Base-by-base conservation (phyloP, 257 asterid genomes). In the Penstemon newberryi region DNA sequence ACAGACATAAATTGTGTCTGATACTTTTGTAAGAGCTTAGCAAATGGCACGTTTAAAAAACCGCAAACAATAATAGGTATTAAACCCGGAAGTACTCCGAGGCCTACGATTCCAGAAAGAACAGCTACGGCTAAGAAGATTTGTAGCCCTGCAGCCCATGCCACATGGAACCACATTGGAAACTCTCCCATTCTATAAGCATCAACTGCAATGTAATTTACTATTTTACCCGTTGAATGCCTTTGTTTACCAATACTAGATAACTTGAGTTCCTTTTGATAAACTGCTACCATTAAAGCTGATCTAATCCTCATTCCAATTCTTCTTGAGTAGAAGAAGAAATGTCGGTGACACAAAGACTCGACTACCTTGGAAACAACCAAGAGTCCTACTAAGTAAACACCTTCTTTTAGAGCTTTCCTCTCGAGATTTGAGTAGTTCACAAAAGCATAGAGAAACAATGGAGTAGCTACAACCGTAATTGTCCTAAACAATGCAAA, bases 181-280 rank as follows among this genome's bases (percentile, higher is more conserved):
- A 69, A 82, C 15, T 89, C 95, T 40, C 96, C 92, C 95, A 87
- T 87, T 47, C 96, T 73, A 52, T 87, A 89, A 40, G 95, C 90
- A 56, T 89, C 96, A 25, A 89, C 89, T 0, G 95, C 85, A 11
- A 89, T 87, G 42, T 89, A 89, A 57, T 89, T 89, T 37, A 82
- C 92, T 53, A 89, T 70, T 69, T 87, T 92, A 1, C 96, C 95
- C 8, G 91, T 79, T 6, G 96, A 85, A 66, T 89, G 88, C 45
- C 80, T 77, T 62, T 41, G 83, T 60, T 83, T 79, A 11, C 92
- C 95, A 18, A 67, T 7, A 54, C 78, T 82, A 0, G 96, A 89
- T 10, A 87, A 76, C 79, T 79, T 82, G 47, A 89, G 89, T 69
- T 85, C 95, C 80, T 87, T 89, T 12, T 68, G 77, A 56, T 83